These are phyloP conservation scores for Nidularia sp. DNA, from an alignment of 768 basidiomycete genomes.

Conservation along the genomic window DNA sequence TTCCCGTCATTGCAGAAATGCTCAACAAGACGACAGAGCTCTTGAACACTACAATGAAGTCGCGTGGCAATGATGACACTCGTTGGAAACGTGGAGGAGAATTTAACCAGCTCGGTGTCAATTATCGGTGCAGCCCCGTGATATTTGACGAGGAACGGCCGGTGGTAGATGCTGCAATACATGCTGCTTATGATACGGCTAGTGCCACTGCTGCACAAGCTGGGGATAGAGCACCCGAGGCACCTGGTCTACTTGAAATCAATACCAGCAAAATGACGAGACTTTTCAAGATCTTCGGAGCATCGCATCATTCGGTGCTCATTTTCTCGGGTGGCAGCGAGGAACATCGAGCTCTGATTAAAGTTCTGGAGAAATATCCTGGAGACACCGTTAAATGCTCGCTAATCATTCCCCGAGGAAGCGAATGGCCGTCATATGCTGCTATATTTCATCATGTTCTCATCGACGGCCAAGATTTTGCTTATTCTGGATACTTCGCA, in stretches of 20 bases:
- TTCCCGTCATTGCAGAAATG: conserved; percentile 43
- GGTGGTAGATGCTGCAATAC: background rate
- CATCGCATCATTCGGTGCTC: background rate
- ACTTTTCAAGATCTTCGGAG: background rate
- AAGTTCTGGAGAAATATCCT: background rate
- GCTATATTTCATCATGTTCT: conserved; percentile 6
- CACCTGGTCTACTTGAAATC: background rate
- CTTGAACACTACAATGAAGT: conserved; percentile 15
- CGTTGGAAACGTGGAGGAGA: conserved; percentile 9
- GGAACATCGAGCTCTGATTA: background rate
- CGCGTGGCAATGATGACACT: background rate
- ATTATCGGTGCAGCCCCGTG: conserved; percentile 39
- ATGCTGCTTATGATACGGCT: background rate
- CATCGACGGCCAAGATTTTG: conserved; percentile 10
- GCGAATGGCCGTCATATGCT: conserved; percentile 6
- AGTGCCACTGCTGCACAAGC: background rate
- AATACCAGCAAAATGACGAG: background rate
- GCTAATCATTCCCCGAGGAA: background rate
- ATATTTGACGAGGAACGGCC: conserved; percentile 23
- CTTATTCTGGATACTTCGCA: conserved; percentile 8
- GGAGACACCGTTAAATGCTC: background rate
- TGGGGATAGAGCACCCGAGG: background rate
- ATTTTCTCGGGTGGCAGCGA: background rate
- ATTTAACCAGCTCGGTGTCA: conserved; percentile 35
- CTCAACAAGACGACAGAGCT: conserved; percentile 31